Evolutionary conservation across 2,329 filamentous ascomycete species (phyloP), one percentile per base, ranked within the genome.

Genomic region (Neopestalotiopsis sp.): DNA sequence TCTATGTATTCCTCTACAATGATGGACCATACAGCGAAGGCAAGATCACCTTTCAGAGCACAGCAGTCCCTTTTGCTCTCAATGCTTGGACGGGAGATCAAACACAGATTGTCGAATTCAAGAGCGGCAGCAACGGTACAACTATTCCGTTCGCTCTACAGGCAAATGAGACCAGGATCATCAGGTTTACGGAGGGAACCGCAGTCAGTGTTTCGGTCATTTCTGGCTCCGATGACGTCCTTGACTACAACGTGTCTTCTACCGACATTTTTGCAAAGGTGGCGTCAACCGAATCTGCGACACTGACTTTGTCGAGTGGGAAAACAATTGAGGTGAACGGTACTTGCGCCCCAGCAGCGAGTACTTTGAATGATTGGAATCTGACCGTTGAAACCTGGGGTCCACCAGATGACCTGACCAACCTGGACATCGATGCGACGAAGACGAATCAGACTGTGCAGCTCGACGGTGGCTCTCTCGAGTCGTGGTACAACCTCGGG

Each of bases 1-100:
- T 63, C 32, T 63, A 63, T n/a, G 17, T 63, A 3, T 63, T 63
- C 5, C 14, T 63, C 34, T 63, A 42, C 32, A 63, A 63, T 10
- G 60, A 63, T 6, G 60, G 60, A 7, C n/a, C 1, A 17, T 63
- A 38, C 10, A 63, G 60, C 32, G 40, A 30, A 13, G 60, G 60
- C 3, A 63, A 7, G 30, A 63, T 63, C 10, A 42, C 60, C n/a
- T 40, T 63, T 28, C 1, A 63, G 38, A 30, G 30, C 12, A 13
- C 17, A 14, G 60, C 30, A 4, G n/a, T 30, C 14, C 13, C 60
- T n/a, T 63, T 40, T 42, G 14, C 40, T 20, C n/a, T 63, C 30
- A 40, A 63, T 13, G 60, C 60, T 9, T 63, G 60, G 60, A 63
- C 32, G 10, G 60, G 60, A 7, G 32, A n/a, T 3, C 13, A 63